phyloP scores from a whole-genome alignment of 805 yeast genomes.

The Kregervanrija delftensis region DNA sequence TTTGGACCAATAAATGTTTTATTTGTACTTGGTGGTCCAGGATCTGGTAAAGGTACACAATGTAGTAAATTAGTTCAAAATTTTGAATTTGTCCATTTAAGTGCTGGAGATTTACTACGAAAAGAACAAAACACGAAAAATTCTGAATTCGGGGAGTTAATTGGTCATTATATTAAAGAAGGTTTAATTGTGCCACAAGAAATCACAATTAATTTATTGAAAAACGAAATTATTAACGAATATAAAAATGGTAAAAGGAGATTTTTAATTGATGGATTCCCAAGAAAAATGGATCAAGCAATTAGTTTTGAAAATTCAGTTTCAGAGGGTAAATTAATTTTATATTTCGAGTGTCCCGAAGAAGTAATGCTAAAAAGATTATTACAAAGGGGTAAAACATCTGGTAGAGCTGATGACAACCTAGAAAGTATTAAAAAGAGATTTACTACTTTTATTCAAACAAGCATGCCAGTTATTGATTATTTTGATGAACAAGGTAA shows the following conservation, averaged over 20 bases:
- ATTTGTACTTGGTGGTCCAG: slow-evolving; percentile 95
- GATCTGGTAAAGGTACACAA: slow-evolving; percentile 97
- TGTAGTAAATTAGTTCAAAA: slow-evolving; percentile 79
- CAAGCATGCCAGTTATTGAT: slow-evolving; percentile 91
- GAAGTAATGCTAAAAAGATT: slow-evolving; percentile 77
- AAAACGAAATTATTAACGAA: slow-evolving; percentile 65
- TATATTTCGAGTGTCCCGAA: slow-evolving; percentile 80
- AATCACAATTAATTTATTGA: slow-evolving; percentile 76
- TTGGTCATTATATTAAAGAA: slow-evolving; percentile 75
- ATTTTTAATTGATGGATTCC: slow-evolving; percentile 92
- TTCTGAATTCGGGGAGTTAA: slow-evolving; percentile 78
- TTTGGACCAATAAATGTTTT: slow-evolving; percentile 52
- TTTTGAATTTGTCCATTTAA: slow-evolving; percentile 75
- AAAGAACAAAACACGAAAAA: slow-evolving; percentile 84
- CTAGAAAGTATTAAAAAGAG: slow-evolving; percentile 85
- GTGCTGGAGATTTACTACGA: slow-evolving; percentile 94
- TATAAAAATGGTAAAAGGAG: slow-evolving; percentile 44
- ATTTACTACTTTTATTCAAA: slow-evolving; percentile 77
- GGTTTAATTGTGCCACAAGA: slow-evolving; percentile 93
- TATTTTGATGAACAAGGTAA: slow-evolving; percentile 65
- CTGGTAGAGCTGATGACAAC: slow-evolving; percentile 92
- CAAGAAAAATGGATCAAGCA: slow-evolving; percentile 98
- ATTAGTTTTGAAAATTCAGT: slow-evolving; percentile 76
- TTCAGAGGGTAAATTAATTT: slow-evolving; percentile 62
- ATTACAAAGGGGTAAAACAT: slow-evolving; percentile 86